Evolutionary conservation across 768 basidiomycete genomes (phyloP).

Genomic region (Pleurotus ostreatus): DNA sequence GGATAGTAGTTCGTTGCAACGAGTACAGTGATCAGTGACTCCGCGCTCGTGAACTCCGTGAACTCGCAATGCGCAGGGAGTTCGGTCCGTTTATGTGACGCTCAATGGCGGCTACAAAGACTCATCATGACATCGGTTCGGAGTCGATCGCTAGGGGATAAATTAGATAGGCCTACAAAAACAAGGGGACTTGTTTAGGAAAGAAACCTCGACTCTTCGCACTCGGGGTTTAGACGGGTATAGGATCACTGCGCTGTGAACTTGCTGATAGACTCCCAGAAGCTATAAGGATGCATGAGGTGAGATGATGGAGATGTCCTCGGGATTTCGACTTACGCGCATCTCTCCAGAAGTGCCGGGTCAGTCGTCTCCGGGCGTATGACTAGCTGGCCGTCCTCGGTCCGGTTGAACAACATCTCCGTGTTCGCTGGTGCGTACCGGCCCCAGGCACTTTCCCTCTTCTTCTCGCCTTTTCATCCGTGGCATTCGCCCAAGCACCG

Average conservation of each 20-base stretch:
- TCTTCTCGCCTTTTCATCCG: not conserved
- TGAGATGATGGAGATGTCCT: not conserved
- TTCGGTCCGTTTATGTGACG: no score
- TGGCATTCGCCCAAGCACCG: not conserved
- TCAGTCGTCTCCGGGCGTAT: constrained; percentile 27
- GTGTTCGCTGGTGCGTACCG: constrained; percentile 19
- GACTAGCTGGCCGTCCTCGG: constrained; percentile 22
- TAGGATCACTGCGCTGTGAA: not conserved
- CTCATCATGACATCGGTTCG: no score
- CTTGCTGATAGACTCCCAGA: not conserved
- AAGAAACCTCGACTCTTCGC: no score
- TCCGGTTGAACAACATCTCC: constrained; percentile 48
- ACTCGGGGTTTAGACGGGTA: no score
- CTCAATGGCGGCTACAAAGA: no score
- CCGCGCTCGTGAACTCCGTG: no score
- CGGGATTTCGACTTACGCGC: constrained; percentile 21
- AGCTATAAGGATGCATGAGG: not conserved
- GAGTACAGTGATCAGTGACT: no score
- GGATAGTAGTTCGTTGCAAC: no score
- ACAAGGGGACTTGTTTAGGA: no score
- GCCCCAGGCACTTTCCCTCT: not conserved
- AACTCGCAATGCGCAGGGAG: no score
- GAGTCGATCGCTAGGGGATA: no score
- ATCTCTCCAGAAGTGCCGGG: constrained; percentile 28
- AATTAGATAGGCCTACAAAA: no score